phyloP scores from a whole-genome alignment of 768 basidiomycete genomes.

The Clavaria fumosa region DNA sequence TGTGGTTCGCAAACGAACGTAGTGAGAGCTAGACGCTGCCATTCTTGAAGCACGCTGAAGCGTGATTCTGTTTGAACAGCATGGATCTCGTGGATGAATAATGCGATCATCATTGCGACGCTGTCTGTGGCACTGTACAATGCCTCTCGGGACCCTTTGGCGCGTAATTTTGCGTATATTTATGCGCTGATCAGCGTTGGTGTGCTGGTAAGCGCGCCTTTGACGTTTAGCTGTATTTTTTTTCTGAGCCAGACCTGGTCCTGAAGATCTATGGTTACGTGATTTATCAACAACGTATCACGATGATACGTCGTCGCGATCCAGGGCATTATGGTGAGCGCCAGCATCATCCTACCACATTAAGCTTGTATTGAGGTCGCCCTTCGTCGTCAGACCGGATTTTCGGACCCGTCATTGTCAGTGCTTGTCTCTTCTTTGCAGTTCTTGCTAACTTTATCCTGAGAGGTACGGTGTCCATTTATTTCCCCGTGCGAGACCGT shows the following conservation, averaged over 20 bases:
- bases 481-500: background rate
- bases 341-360: background rate
- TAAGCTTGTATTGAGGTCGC: background rate
- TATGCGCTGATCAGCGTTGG: constrained; percentile 60
- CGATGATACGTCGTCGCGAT: constrained; percentile 80
- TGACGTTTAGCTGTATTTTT: background rate
- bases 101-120: constrained; percentile 68
- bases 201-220: constrained; percentile 23
- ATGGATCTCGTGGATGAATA: constrained; percentile 87
- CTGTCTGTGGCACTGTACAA: constrained; percentile 84
- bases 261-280: constrained; percentile 68
- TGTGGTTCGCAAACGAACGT: constrained; percentile 95
- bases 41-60: background rate
- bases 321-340: constrained; percentile 75
- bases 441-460: constrained; percentile 80
- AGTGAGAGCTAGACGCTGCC: constrained; percentile 31
- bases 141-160: constrained; percentile 56
- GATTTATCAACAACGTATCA: constrained; percentile 77
- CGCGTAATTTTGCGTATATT: constrained; percentile 61
- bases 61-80: constrained; percentile 28
- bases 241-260: background rate
- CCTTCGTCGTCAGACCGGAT: constrained; percentile 44
- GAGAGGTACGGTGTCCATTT: constrained; percentile 41
- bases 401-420: constrained; percentile 71
- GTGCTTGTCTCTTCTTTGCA: constrained; percentile 70